Evolutionary conservation across 179 eudicot species (phyloP).

Genomic region (Silene vulgaris): DNA sequence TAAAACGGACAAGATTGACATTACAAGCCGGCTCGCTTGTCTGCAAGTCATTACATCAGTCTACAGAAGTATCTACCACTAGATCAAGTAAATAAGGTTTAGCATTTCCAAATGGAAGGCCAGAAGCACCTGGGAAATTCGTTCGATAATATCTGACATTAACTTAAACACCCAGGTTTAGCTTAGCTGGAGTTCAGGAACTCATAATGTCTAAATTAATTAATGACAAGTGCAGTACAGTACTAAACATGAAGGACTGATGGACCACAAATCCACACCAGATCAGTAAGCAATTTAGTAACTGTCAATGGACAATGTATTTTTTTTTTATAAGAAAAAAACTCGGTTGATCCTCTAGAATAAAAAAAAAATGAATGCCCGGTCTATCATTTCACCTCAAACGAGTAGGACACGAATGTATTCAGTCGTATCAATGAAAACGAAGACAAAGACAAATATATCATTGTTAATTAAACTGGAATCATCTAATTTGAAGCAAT

Average conservation of each 20-base stretch:
- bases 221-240: slow-evolving; percentile 18
- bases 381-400: not conserved
- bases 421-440: not conserved
- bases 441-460: not conserved
- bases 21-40: not conserved
- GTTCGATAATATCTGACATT: slow-evolving; percentile 11
- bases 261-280: slow-evolving; percentile 15
- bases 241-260: not conserved
- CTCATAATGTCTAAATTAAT: slow-evolving; percentile 17
- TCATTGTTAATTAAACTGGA: not conserved
- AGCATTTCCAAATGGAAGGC: slow-evolving; percentile 1
- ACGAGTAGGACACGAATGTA: not conserved
- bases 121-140: slow-evolving; percentile 1
- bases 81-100: not conserved
- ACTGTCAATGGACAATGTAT: not conserved
- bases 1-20: not conserved
- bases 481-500: not conserved
- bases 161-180: not conserved
- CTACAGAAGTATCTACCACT: not conserved
- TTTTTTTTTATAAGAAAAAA: not conserved
- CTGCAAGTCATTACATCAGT: not conserved
- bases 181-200: slow-evolving; percentile 16
- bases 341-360: too few species aligned
- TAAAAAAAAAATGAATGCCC: too few species aligned
- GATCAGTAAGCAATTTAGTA: not conserved